Evolutionary conservation across 1,284 basidiomycete genomes (phyloP), one percentile per base, ranked within the genome.

Genomic region (Cutaneotrichosporon sp.): DNA sequence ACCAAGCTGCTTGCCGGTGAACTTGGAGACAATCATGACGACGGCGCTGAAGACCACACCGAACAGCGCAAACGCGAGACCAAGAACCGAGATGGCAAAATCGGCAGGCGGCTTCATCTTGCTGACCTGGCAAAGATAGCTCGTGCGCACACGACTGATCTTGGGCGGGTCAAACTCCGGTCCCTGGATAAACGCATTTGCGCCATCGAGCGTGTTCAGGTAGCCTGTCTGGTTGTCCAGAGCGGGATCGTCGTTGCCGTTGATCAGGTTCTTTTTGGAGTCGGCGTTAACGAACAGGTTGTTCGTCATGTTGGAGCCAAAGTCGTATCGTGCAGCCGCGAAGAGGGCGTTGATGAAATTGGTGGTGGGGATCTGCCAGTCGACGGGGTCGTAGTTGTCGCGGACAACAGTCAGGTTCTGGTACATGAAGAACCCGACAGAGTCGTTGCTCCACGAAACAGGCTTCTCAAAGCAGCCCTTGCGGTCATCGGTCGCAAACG

Each of bases 271-370:
- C 33, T 41, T 33, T 13, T 49, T 41, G 3, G 49, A 40, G 2
- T 44, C 48, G n/a, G n/a, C 21, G 49, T 59, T 54, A 17, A 39
- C 37, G 20, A 53, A 59, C 22, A 59, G 20, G 46, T 59, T 59
- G 51, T 49, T 55, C 21, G 57, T 59, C 57, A 53, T 55, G 57
- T 59, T 59, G 18, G 50, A 23, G 10, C 45, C 51, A 43, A 59
- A 59, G 48, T 59, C 57, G 51, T 59, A 59, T 5, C 57, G 54
- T 17, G 54, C 57, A 4, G 57, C 57, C 12, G 54, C 54, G 33
- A 59, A 51, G 20, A 59, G 37, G 41, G 54, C 46, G 37, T 59
- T 41, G 30, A 59, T 18, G 37, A 59, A 55, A 46, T 59, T 59
- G 49, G 44, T 43, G 1, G 54, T 54, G 2, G 54, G 38, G 8